A percentile compares a stretch with the other conserved stretches of the same genome.
These are phyloP conservation scores for Amanita exitialis DNA, from an alignment of 768 basidiomycete species.

Conservation along the genomic window DNA sequence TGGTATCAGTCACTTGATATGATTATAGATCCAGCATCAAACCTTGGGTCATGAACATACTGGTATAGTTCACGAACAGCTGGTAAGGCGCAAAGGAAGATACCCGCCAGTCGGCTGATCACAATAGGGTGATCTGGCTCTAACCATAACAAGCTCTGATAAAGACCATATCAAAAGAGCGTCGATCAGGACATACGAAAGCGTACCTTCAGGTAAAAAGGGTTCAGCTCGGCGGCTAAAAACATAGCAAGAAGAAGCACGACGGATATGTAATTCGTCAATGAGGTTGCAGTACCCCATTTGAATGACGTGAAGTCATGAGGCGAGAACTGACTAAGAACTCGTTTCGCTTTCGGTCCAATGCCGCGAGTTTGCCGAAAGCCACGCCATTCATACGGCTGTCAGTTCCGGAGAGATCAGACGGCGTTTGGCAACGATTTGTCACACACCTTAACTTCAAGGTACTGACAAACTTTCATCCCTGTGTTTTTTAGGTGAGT, in stretches of 20 bases:
- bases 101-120: constrained; percentile 58
- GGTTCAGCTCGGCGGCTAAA: constrained; percentile 77
- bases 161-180: constrained; percentile 1
- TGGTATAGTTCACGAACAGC: constrained; percentile 79
- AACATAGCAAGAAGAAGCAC: constrained; percentile 70
- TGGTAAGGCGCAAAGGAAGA: constrained; percentile 82
- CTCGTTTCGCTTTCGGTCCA: constrained; percentile 69
- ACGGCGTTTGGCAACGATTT: constrained; percentile 2
- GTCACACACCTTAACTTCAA: constrained; percentile 69
- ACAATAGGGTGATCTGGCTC: constrained; percentile 85
- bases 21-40: constrained; percentile 14
- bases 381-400: constrained; percentile 86
- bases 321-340: constrained; percentile 77
- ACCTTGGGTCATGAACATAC: constrained; percentile 79
- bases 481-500: constrained; percentile 31
- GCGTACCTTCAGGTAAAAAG: constrained; percentile 78
- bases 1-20: neutral
- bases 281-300: constrained; percentile 73
- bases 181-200: constrained; percentile 5
- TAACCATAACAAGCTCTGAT: constrained; percentile 66
- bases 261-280: constrained; percentile 66
- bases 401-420: constrained; percentile 6
- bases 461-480: constrained; percentile 81
- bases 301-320: constrained; percentile 84
- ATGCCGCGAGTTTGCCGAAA: constrained; percentile 69